Base-by-base conservation (phyloP, 2,329 filamentous ascomycete species). In the Fusarium sp. region DNA sequence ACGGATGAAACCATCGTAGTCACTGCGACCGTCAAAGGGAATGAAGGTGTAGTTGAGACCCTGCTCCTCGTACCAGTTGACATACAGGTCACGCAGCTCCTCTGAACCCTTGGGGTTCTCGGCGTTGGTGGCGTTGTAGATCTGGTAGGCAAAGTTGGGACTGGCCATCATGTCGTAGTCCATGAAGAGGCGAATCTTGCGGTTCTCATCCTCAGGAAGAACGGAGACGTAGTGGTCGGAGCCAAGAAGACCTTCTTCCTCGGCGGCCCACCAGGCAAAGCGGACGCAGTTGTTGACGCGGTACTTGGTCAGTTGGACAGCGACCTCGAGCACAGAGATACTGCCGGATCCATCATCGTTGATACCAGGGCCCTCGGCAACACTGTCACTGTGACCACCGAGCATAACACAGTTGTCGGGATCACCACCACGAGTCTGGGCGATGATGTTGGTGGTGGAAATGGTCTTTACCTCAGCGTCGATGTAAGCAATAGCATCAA, bases 1-100 rank as follows among this genome's bases (percentile, higher is more conserved):
- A 40, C 89, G 86, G 77, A 95, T 92, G 84, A 96, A 95, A 3
- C 90, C 91, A 57, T 91, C 92, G 76, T 96, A 96, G 81, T 96
- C 94, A 71, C 91, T 94, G 66, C 93, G 90, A 11, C 93, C 93
- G 75, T 94, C 92, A 74, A 96, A 96, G 5, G 90, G 88, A 33
- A 93, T 93, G 65, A 92, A 89, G 1, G 90, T 92, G 79, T 91
- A 91, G 81, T 91, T 90, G 64, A 91, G 85, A 3, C 86, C 90
- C 28, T 91, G 85, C 4, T 84, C 81, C 68, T 86, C 81, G 83
- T 92, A 95, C 86, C 89, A 94, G 54, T 90, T 85, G 25, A 91
- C 84, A 80, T 94, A 94, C 40, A 94, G 83, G 67, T 91, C 83
- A 66, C 91, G 88, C 63, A 94, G 86, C 79, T 94, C 87, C 70